Evolutionary conservation across 768 basidiomycete genomes (phyloP), one percentile per base, ranked within the genome.

Genomic region (Lepiota venenata): DNA sequence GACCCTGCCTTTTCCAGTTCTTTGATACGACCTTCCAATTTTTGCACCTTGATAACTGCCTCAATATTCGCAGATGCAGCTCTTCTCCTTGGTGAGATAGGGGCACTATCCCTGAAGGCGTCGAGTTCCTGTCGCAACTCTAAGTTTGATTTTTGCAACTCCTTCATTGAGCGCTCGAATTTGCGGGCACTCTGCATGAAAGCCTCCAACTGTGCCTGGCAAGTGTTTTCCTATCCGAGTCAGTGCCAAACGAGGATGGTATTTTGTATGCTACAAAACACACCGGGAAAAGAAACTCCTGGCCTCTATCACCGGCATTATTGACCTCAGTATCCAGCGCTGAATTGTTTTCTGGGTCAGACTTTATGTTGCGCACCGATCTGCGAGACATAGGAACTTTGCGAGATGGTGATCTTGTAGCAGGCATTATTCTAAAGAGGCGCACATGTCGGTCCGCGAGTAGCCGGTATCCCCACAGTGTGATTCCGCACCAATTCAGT

Each of bases 141-240:
- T 7, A 25, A 29, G 15, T 66, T 66, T 32, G 62, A 35, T n/a
- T 58, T 61, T 21, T 56, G 53, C 14, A 66, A 55, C 12, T 38
- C 25, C 27, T 59, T 50, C 25, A 65, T 12, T 18, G 62, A 52
- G 16, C 42, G 25, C 22, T 56, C 50, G 11, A 66, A 42, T 25
- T 47, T 50, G 15, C 37, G 44, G 18, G 40, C 37, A 32, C 20
- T 46, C 18, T 16, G 16, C 44, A 46, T 46, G 21, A 53, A 29
- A 16, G 25, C 45, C 8, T 47, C 40, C 15, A 53, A 3, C 29
- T 47, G 45, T 3, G 18, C n/a, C 45, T 53, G 12, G 35, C 16
- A 32, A n/a, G n/a, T 5, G 22, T 40, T 9, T 39, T 21, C 36
- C 12, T 38, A 38, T 32, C n/a, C n/a, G n/a, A n/a, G n/a, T n/a